Conservation (phyloP, 2,329 filamentous ascomycete genomes). For the Colletotrichum sp. region DNA sequence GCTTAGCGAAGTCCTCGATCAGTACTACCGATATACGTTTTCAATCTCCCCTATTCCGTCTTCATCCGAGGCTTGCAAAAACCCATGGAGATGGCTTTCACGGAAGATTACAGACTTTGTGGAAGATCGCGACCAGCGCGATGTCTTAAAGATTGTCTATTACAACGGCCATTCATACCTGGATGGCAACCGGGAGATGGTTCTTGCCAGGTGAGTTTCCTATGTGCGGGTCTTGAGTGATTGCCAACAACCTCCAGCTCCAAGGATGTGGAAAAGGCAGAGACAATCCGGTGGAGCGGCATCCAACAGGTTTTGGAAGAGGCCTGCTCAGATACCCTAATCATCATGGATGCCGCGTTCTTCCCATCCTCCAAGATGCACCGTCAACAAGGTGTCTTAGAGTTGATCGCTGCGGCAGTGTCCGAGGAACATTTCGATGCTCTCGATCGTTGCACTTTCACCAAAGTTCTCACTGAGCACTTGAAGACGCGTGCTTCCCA, state of each 20-base stretch:
- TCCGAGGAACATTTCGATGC: conserved; percentile 55
- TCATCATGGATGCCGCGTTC: conserved; percentile 65
- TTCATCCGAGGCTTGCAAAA: conserved; percentile 50
- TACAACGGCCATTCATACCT: conserved; percentile 62
- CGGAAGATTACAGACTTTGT: conserved; percentile 57
- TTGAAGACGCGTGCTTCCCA: conserved; percentile 53
- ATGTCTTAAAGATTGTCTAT: conserved; percentile 64
- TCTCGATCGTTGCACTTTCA: conserved; percentile 58
- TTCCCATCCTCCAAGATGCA: conserved; percentile 59
- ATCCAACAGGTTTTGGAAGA: conserved; percentile 64
- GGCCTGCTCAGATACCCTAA: conserved; percentile 58
- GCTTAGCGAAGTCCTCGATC: conserved; percentile 54
- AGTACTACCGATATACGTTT: conserved; percentile 57
- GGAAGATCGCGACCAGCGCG: conserved; percentile 57
- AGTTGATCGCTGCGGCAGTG: conserved; percentile 60
- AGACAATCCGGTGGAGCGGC: conserved; percentile 59
- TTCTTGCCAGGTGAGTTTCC: conserved; percentile 56
- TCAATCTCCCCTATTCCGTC: conserved; percentile 56
- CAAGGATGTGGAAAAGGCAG: conserved; percentile 46
- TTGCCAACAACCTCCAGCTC: conserved; percentile 42
- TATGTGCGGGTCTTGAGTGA: too few species aligned
- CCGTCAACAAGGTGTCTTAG: conserved; percentile 58
- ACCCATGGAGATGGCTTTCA: conserved; percentile 59
- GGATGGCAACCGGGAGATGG: conserved; percentile 61
- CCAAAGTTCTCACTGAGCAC: conserved; percentile 53